Percentiles rank a stretch among this genome's conserved stretches.
Conservation (phyloP, 2,329 filamentous ascomycete genomes). For the Fusarium avenaceum region DNA sequence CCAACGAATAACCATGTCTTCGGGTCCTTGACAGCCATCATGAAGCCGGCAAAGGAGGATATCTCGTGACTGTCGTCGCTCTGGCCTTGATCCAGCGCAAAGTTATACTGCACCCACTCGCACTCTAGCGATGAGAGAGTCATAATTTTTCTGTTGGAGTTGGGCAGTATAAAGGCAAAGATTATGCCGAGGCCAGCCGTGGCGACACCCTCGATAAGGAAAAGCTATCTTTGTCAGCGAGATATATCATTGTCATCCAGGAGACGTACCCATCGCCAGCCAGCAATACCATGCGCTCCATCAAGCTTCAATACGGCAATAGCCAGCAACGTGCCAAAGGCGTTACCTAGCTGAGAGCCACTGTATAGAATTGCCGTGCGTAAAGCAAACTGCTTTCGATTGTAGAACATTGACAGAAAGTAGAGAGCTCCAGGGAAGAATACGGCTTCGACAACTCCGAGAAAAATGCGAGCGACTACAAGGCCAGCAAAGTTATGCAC, state of each 20-base stretch:
- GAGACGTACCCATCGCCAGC: conserved; percentile 23
- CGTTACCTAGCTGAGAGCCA: conserved; percentile 20
- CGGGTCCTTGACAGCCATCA: conserved; percentile 12
- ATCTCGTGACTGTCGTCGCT: conserved; percentile 11
- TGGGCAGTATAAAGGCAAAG: conserved; percentile 18
- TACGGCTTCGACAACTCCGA: conserved; percentile 22
- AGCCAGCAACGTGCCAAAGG: conserved; percentile 13
- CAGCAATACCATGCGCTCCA: conserved; percentile 9
- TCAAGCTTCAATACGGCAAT: conserved; percentile 16
- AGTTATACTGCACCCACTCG: conserved; percentile 17
- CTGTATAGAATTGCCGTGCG: conserved; percentile 14
- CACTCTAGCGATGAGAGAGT: conserved; percentile 8
- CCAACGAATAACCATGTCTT: conserved; percentile 19
- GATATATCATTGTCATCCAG: not conserved
- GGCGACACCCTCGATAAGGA: conserved; percentile 18
- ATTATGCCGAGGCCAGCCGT: conserved; percentile 12
- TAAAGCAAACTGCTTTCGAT: conserved; percentile 15
- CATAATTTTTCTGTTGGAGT: conserved; percentile 7
- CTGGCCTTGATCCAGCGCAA: conserved; percentile 12
- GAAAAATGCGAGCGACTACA: conserved; percentile 7
- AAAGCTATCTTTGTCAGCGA: conserved; percentile 12
- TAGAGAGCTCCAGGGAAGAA: conserved; percentile 21
- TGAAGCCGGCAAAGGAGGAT: conserved; percentile 46
- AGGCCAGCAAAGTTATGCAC: conserved; percentile 15
- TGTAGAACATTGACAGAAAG: conserved; percentile 20